phyloP scores from a whole-genome alignment of 2,329 filamentous ascomycete species.

The Cladobotryum mycophilum region DNA sequence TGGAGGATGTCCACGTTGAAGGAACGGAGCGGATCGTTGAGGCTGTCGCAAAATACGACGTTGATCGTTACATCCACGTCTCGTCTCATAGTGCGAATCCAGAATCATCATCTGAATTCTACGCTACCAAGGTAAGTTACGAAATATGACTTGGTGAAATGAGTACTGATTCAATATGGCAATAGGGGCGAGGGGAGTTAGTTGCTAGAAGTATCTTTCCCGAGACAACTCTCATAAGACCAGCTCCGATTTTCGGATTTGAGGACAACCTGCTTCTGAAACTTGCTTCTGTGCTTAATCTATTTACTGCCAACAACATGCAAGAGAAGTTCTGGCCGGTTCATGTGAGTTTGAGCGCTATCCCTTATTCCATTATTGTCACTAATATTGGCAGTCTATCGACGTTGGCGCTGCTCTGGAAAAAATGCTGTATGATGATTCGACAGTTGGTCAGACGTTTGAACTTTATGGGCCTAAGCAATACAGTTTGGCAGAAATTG shows the following conservation, averaged over 20 bases:
- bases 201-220: constrained; percentile 85
- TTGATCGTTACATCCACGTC: constrained; percentile 93
- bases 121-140: constrained; percentile 67
- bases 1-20: constrained; percentile 90
- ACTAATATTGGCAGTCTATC: constrained; percentile 53
- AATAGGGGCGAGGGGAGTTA: constrained; percentile 68
- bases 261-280: constrained; percentile 88
- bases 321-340: constrained; percentile 86
- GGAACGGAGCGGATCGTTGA: constrained; percentile 88
- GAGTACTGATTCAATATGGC: neutral
- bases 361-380: neutral
- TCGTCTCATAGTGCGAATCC: constrained; percentile 87
- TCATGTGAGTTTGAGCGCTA: constrained; percentile 53
- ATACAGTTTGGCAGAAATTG: constrained; percentile 84
- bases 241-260: constrained; percentile 88
- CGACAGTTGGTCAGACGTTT: constrained; percentile 81
- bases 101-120: constrained; percentile 81
- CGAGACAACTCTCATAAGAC: constrained; percentile 93
- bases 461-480: constrained; percentile 92
- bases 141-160: neutral
- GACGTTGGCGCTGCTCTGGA: constrained; percentile 88
- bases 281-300: constrained; percentile 71
- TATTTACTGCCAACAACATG: constrained; percentile 91
- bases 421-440: constrained; percentile 85
- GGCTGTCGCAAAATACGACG: constrained; percentile 94